Conservation (phyloP, 1,139 yeast genomes). For the Lodderomyces orthopsilosis region DNA sequence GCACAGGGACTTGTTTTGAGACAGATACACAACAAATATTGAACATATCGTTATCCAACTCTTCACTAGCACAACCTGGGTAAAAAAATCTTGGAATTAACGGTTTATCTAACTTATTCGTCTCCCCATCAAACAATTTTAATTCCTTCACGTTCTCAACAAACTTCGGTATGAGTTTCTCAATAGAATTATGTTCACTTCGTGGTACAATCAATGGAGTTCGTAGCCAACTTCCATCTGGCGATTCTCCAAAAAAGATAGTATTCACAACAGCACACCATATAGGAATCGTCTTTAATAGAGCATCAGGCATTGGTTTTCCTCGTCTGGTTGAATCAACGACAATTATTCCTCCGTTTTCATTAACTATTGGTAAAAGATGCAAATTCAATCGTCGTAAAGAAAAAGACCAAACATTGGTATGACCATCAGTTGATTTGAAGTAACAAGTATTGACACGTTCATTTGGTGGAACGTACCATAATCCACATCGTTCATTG, state of each 20-base stretch:
- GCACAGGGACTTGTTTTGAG: slow-evolving; percentile 43
- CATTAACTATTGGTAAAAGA: slow-evolving; percentile 47
- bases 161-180: slow-evolving; percentile 46
- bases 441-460: slow-evolving; percentile 54
- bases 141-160: slow-evolving; percentile 41
- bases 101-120: slow-evolving; percentile 37
- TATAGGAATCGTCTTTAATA: slow-evolving; percentile 81
- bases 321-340: slow-evolving; percentile 87
- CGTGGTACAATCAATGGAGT: slow-evolving; percentile 57
- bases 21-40: slow-evolving; percentile 57
- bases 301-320: slow-evolving; percentile 79
- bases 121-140: slow-evolving; percentile 33
- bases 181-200: slow-evolving; percentile 58
- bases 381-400: slow-evolving; percentile 72
- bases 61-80: slow-evolving; percentile 39
- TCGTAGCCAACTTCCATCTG: slow-evolving; percentile 20
- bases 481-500: slow-evolving; percentile 83
- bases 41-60: slow-evolving; percentile 9
- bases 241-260: slow-evolving; percentile 39
- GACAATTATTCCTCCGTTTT: slow-evolving; percentile 50
- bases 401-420: slow-evolving; percentile 75
- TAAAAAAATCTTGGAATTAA: slow-evolving; percentile 70
- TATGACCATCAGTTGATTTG: slow-evolving; percentile 91
- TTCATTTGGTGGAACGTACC: slow-evolving; percentile 56
- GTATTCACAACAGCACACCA: slow-evolving; percentile 84